A percentile compares a stretch with the other conserved stretches of the same genome.
Conservation (phyloP, 2,329 filamentous ascomycete genomes). For the Botrytis fragariae region DNA sequence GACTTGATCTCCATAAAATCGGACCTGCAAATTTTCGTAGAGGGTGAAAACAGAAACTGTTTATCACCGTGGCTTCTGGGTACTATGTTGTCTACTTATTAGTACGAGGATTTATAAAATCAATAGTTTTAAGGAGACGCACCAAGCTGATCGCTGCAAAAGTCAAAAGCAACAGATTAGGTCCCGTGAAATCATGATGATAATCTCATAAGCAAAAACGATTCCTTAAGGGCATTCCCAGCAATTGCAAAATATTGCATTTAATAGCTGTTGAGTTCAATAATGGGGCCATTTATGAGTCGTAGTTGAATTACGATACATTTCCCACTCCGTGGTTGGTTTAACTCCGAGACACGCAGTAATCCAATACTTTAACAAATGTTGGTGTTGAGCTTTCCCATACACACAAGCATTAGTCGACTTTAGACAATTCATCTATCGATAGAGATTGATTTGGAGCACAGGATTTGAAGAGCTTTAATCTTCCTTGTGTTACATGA, state of each 20-base stretch:
- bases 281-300: not conserved
- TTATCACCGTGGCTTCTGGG: constrained; percentile 47
- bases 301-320: not conserved
- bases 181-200: not conserved
- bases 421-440: no score
- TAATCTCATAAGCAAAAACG: not conserved
- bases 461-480: no score
- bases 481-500: no score
- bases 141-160: not conserved
- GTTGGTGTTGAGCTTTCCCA: not conserved
- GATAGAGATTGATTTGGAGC: no score
- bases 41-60: constrained; percentile 48
- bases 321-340: not conserved
- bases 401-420: no score
- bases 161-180: not conserved
- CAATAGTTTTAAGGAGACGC: not conserved
- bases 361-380: not conserved
- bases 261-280: not conserved
- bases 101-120: not conserved
- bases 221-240: no score
- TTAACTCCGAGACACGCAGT: not conserved
- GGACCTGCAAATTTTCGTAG: constrained; percentile 36
- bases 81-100: not conserved
- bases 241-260: not conserved
- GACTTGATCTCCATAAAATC: not conserved